phyloP scores from a whole-genome alignment of 192 early-diverging fungal species.

The Coemansia sp. region DNA sequence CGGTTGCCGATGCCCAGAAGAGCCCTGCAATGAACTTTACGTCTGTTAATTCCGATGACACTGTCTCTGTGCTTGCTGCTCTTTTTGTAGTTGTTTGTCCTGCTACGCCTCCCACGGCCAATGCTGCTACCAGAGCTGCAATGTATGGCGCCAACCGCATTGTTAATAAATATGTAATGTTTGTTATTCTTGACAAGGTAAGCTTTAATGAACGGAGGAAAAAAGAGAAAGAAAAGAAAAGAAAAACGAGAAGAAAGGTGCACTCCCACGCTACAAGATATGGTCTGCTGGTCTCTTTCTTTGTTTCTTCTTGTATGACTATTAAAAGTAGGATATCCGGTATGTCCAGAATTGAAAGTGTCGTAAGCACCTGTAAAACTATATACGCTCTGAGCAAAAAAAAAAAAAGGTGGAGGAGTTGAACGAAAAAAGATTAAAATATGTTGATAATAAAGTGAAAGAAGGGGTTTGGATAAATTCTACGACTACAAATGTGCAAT shows the following conservation, averaged over 20 bases:
- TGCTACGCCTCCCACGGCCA: neutral
- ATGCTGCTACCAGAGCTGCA: conserved; percentile 4
- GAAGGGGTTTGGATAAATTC: neutral
- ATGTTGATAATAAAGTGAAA: neutral
- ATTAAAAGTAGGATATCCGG: neutral
- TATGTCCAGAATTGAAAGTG: neutral
- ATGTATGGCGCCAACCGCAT: neutral
- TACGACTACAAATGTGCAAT: neutral
- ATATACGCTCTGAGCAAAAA: neutral
- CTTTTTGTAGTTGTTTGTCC: neutral
- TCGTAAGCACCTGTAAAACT: neutral
- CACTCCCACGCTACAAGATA: neutral
- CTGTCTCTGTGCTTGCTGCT: neutral
- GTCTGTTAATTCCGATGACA: conserved; percentile 20
- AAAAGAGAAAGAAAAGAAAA: neutral
- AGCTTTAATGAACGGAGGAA: neutral
- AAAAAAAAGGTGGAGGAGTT: neutral
- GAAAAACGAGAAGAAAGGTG: neutral
- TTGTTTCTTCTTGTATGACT: neutral
- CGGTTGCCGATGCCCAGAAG: conserved; percentile 39
- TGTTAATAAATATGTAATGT: neutral
- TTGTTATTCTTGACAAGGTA: neutral
- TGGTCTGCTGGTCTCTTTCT: no score
- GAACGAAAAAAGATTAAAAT: neutral
- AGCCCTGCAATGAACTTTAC: conserved; percentile 42